Percentiles rank a stretch among this genome's conserved stretches.
These are phyloP conservation scores for Zygoascus biomembranicola DNA, from an alignment of 805 yeast genomes.

Conservation along the genomic window DNA sequence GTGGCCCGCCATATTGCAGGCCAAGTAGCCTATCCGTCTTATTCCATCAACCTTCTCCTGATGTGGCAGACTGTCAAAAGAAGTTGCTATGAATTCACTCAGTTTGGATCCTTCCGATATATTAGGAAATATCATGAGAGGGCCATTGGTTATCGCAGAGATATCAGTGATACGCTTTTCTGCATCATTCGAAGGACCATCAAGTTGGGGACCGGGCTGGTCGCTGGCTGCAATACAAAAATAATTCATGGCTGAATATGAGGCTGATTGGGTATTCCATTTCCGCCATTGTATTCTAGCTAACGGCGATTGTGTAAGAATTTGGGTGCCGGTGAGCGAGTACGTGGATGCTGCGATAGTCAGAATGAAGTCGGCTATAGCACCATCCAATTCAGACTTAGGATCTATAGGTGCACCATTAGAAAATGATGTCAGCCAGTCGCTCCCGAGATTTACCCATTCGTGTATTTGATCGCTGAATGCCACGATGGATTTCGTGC, in stretches of 20 bases:
- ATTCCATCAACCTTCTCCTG: not conserved
- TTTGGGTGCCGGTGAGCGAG: not conserved
- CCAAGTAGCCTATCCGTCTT: conserved; percentile 2
- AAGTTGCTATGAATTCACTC: not conserved
- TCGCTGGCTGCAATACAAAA: not conserved
- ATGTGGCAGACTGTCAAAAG: not conserved
- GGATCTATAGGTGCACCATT: not conserved
- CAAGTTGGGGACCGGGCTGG: not conserved
- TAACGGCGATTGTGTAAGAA: not conserved
- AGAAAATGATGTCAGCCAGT: not conserved
- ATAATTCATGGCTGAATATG: not conserved
- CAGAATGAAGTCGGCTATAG: not conserved
- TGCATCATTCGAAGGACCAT: not conserved
- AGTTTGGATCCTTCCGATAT: not conserved
- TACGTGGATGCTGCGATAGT: not conserved
- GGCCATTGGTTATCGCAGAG: not conserved
- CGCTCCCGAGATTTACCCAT: not conserved
- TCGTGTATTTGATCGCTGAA: not conserved
- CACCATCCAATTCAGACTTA: not conserved
- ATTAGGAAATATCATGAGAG: not conserved
- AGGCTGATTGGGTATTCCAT: not conserved
- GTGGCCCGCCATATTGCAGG: conserved; percentile 3
- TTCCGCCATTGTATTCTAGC: not conserved
- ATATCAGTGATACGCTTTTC: not conserved
- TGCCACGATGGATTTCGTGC: not conserved